Evolutionary conservation across 768 basidiomycete genomes (phyloP).

Genomic region (Russula vinacea): DNA sequence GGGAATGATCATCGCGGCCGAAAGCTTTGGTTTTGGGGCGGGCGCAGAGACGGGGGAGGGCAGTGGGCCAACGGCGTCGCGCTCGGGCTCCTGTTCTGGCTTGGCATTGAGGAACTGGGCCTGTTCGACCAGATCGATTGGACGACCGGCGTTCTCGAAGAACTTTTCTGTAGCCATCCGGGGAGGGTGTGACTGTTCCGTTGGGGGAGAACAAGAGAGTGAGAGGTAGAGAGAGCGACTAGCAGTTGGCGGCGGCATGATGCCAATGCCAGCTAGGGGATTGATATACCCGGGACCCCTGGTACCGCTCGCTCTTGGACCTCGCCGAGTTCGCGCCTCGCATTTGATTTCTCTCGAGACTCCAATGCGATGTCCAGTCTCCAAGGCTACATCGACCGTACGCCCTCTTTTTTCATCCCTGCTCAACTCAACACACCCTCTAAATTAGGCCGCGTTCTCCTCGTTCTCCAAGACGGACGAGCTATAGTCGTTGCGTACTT

Average conservation of each 20-base stretch:
- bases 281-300: constrained; percentile 12
- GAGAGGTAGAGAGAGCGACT: constrained; percentile 1
- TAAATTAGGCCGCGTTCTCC: constrained; percentile 73
- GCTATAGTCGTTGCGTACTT: constrained; percentile 74
- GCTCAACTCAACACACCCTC: constrained; percentile 1
- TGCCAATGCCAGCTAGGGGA: not conserved
- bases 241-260: constrained; percentile 13
- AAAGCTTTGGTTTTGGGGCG: constrained; percentile 51
- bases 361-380: constrained; percentile 68
- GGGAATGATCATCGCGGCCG: constrained; percentile 74
- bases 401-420: constrained; percentile 33
- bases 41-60: constrained; percentile 57
- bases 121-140: constrained; percentile 4
- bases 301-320: not conserved
- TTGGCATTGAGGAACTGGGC: constrained; percentile 25
- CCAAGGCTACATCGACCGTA: constrained; percentile 88
- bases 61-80: constrained; percentile 36
- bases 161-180: constrained; percentile 24
- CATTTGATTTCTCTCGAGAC: not conserved
- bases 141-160: constrained; percentile 18
- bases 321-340: not conserved
- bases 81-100: constrained; percentile 28
- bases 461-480: constrained; percentile 94
- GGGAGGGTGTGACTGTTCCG: no score
- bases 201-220: not conserved